Evolutionary conservation across 495 filamentous ascomycete species (phyloP).

Genomic region (Tricharina praecox): DNA sequence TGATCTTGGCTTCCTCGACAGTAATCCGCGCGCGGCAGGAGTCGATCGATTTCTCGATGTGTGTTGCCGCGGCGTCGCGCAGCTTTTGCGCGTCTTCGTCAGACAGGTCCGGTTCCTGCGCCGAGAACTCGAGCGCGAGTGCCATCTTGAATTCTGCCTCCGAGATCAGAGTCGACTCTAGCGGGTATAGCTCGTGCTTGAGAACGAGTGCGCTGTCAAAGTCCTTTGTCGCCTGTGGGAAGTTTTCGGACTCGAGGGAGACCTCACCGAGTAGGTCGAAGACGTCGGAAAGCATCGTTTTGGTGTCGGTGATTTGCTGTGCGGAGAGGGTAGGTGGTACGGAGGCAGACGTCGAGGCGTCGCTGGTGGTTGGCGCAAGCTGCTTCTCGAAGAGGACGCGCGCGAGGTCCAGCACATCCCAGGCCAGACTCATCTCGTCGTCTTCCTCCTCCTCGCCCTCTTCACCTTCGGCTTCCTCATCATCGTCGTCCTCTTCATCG

Average conservation of each 20-base stretch:
- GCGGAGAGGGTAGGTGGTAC: not conserved
- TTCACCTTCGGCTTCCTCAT: slow-evolving; percentile 10
- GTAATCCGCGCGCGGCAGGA: slow-evolving; percentile 57
- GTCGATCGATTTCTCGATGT: slow-evolving; percentile 69
- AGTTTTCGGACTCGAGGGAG: slow-evolving; percentile 77
- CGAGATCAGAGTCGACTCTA: slow-evolving; percentile 65
- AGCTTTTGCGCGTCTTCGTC: slow-evolving; percentile 45
- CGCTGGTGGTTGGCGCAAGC: slow-evolving; percentile 26
- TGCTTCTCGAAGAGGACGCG: slow-evolving; percentile 58
- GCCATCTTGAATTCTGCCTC: slow-evolving; percentile 95
- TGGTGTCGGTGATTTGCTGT: slow-evolving; percentile 8
- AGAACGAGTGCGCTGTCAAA: slow-evolving; percentile 55
- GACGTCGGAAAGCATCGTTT: slow-evolving; percentile 45
- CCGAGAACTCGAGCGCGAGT: slow-evolving; percentile 78
- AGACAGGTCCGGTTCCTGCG: slow-evolving; percentile 26
- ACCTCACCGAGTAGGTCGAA: slow-evolving; percentile 69
- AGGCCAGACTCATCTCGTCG: slow-evolving; percentile 79
- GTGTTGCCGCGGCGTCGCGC: slow-evolving; percentile 54
- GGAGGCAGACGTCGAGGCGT: slow-evolving; percentile 4
- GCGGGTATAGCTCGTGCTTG: slow-evolving; percentile 56
- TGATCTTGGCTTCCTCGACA: slow-evolving; percentile 48
- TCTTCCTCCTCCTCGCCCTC: slow-evolving; percentile 48
- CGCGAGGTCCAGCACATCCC: slow-evolving; percentile 79
- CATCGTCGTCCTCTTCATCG: slow-evolving; percentile 38
- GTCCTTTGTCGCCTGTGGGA: slow-evolving; percentile 64